Base-by-base conservation (phyloP, 2,329 filamentous ascomycete species). In the Penicillium aurantiogriseum region DNA sequence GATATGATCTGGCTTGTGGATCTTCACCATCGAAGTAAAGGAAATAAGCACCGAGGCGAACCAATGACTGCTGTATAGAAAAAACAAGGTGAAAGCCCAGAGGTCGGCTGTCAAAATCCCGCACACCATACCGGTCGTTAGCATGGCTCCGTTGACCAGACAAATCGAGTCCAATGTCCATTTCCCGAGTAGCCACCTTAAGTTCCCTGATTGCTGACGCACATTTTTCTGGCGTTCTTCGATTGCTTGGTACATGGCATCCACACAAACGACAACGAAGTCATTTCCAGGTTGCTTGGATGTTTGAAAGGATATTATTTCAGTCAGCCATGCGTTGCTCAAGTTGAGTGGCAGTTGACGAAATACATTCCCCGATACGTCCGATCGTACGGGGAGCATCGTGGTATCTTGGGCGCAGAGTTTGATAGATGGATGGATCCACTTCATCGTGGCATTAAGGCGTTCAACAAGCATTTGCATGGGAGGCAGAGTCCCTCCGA, bases 391-490 rank as follows among this genome's bases (percentile, higher is more conserved):
- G 6, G 66, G 59, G 23, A 72, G 58, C 45, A 62, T 60, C 9
- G 63, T 68, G 13, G 63, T 65, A 39, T 67, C 69, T 43, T 67
- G 66, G 2, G 64, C 62, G 56, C 69, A 72, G 60, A 71, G 60
- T 8, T 64, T 66, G 25, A 71, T 68, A 4, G 69, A 66, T 4
- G 70, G 65, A 49, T 68, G 63, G 45, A 68, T 64, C 29, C 65
- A 63, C 23, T 63, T 57, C 27, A 69, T 57, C 3, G 56, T 62
- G 3, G 65, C 65, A 4, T 63, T 67, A 6, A 72, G 55, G 43
- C 70, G 67, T 45, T 71, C 70, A 31, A 72, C 69, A 8, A 72
- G 64, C 61, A 70, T 67, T 49, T 71, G 67, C 49, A 72, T 63
- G 2, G 70, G 66, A 3, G 69, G 65, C 15, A 72, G 52, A 7